Conservation (phyloP, 805 yeast genomes). For the Lipomyces orientalis region DNA sequence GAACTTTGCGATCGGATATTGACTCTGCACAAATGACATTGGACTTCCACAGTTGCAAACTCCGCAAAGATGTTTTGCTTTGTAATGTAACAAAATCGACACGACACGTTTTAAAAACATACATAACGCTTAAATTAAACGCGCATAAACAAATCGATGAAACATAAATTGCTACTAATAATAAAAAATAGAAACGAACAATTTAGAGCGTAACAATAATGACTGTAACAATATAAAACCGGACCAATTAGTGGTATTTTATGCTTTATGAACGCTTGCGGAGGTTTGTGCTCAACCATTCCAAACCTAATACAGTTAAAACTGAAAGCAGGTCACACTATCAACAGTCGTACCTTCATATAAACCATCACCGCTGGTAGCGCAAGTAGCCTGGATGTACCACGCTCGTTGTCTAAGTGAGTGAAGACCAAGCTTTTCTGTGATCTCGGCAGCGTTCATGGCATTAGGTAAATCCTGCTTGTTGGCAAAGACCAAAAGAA, state of each 20-base stretch:
- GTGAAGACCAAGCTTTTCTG: constrained; percentile 69
- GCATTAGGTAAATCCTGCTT: constrained; percentile 80
- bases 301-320: constrained; percentile 26
- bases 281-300: constrained; percentile 38
- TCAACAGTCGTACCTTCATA: constrained; percentile 61
- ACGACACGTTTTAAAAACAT: background rate
- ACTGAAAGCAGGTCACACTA: background rate
- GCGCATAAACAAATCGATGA: constrained; percentile 14
- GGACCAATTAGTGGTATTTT: constrained; percentile 8
- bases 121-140: constrained; percentile 9
- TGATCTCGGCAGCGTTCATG: constrained; percentile 77
- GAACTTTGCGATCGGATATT: background rate
- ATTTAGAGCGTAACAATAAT: constrained; percentile 23
- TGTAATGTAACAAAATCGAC: background rate
- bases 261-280: constrained; percentile 37
- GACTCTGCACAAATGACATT: background rate
- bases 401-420: constrained; percentile 73
- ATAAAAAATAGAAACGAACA: constrained; percentile 22
- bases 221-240: constrained; percentile 22
- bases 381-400: constrained; percentile 92
- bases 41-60: constrained; percentile 3
- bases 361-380: constrained; percentile 86
- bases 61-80: background rate
- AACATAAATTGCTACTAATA: constrained; percentile 29
- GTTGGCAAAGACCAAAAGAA: constrained; percentile 84